Percentiles rank a stretch among this genome's conserved stretches.
These are phyloP conservation scores for Rhododendron mucronatum DNA, from an alignment of 148 eudicot species.

Conservation along the genomic window DNA sequence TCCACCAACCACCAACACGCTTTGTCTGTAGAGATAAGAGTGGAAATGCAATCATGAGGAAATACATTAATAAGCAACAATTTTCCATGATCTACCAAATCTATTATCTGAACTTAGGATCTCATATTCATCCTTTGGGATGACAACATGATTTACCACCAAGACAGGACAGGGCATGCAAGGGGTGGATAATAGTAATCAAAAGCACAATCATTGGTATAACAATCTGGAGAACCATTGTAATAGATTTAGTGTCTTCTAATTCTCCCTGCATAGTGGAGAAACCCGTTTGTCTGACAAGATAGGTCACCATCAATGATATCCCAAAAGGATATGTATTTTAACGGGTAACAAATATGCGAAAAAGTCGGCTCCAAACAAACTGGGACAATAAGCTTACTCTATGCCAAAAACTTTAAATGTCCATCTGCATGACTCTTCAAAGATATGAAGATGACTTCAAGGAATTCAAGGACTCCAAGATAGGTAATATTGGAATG, in stretches of 20 bases:
- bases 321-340: neutral
- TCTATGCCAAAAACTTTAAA: neutral
- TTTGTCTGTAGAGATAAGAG: conserved; percentile 47
- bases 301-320: neutral
- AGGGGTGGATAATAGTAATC: neutral
- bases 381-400: neutral
- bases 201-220: neutral
- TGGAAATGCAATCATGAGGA: neutral
- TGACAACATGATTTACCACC: neutral
- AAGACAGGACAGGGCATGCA: neutral
- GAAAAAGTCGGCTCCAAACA: neutral
- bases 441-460: neutral
- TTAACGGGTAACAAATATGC: neutral
- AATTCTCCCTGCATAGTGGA: neutral
- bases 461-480: neutral
- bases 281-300: neutral
- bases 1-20: conserved; percentile 78
- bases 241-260: neutral
- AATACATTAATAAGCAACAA: neutral
- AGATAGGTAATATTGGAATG: neutral
- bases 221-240: neutral
- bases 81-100: neutral
- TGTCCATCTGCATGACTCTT: neutral
- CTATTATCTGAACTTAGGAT: neutral
- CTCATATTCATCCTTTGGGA: neutral